Evolutionary conservation across 805 yeast genomes (phyloP), one percentile per base, ranked within the genome.

Genomic region (Lipomyces yamanashiensis): DNA sequence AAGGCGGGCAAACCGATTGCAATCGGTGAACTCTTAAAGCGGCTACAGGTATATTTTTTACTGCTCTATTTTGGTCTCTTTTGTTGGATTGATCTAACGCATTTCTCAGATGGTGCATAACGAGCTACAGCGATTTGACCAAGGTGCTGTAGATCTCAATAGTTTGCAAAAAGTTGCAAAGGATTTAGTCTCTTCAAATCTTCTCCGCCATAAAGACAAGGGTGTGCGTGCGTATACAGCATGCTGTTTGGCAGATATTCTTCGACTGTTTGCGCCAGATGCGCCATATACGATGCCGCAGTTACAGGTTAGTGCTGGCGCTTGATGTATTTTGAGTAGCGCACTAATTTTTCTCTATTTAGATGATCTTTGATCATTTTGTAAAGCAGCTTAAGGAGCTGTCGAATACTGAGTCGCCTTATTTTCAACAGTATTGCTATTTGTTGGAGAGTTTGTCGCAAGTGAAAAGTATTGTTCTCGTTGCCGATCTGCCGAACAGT

Each of bases 241-340:
- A 7, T 87, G 96, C 71, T 86, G 95, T 67, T 67, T 91, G 7
- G 81, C 91, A 6, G 96, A 92, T 73, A 79, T 92, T 9, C 75
- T 92, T 48, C 79, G 96, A 62, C 74, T 92, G 15, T 87, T 82
- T 71, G 97, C 96, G 0, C 97, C 97, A 0, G 90, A 92, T 73
- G 96, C 97, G 7, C 97, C 98, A 3, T 92, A 82, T 74, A 84
- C 88, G 1, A 85, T 86, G 28, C 67, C 77, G 1, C 87, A 88
- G 68, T 78, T 92, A 44, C 78, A 85, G 0, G 86, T 70, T 55
- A 7, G 65, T 40, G 7, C 21, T 6, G 12, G 19, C n/a, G 36
- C n/a, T 28, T 28, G 6, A 13, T 36, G 39, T n/a, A 9, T 41
- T 49, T 41, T 8, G 15, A 45, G 19, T 40, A 13, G 23, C 15